Evolutionary conservation across 2,329 filamentous ascomycete species (phyloP), one percentile per base, ranked within the genome.

Genomic region (Aspergillus carbonarius): DNA sequence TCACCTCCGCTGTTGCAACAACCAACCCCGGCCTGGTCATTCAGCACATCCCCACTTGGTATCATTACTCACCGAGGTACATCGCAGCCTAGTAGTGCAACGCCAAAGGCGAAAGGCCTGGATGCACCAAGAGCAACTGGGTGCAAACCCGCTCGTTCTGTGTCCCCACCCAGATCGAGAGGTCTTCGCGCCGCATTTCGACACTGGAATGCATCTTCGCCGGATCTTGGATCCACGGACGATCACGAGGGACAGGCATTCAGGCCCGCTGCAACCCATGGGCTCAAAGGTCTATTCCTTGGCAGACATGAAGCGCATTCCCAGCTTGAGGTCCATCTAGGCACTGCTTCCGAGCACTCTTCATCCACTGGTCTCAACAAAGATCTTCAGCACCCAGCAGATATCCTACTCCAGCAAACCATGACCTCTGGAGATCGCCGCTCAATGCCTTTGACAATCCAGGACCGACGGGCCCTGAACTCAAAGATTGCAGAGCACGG

Each of bases 161-260:
- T 70, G 12, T 77, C 74, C 20, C 74, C 76, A 10, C 68, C 74
- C 17, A 67, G 72, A 55, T 72, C 74, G 1, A 71, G 69, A 48
- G 72, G 72, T 5, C 65, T 79, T 49, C 71, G 73, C 8, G 70
- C 72, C 32, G 75, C 75, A 23, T 70, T 79, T 44, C 68, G 71
- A 32, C 72, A 75, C 39, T 67, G 74, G 58, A 70, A 71, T 32
- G 63, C 62, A 15, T 69, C 67, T 9, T 68, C 70, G 4, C 63
- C 63, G 1, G 65, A 64, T 40, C 37, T 62, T 18, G 60, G 62
- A 23, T 49, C 47, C 25, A 18, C 54, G 17, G 49, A 56, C 37
- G 23, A 58, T 50, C 59, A 58, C 49, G 53, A 52, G 49, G 32
- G 35, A 25, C 48, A 42, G 23, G 34, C 51, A 9, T 23, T 18